Percentiles rank a stretch among this genome's conserved stretches.
Evolutionary conservation across 1,139 yeast genomes (phyloP).

Genomic region (Pichia sp.): DNA sequence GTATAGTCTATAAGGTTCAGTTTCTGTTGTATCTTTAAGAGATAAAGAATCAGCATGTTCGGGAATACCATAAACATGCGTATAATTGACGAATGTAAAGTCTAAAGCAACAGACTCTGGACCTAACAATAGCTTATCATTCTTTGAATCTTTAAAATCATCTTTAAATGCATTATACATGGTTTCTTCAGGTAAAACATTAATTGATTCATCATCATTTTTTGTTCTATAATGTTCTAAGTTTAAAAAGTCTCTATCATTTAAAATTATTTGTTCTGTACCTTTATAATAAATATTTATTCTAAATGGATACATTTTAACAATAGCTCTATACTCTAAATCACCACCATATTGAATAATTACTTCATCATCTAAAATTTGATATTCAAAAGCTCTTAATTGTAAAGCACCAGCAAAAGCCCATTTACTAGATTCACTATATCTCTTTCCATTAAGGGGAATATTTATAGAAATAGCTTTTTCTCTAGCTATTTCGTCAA

Average conservation of each 20-base stretch:
- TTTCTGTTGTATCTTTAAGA: constrained; percentile 57
- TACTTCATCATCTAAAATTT: constrained; percentile 25
- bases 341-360: constrained; percentile 38
- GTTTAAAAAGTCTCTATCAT: constrained; percentile 65
- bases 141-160: constrained; percentile 51
- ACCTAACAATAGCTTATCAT: constrained; percentile 67
- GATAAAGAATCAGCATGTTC: constrained; percentile 85
- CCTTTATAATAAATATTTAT: constrained; percentile 43
- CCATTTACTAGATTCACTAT: constrained; percentile 56
- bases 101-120: constrained; percentile 89
- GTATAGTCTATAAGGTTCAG: constrained; percentile 74
- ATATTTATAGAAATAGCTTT: constrained; percentile 6
- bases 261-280: constrained; percentile 48
- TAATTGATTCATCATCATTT: constrained; percentile 33
- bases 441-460: constrained; percentile 41
- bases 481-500: constrained; percentile 54
- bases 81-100: constrained; percentile 53
- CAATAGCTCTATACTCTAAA: constrained; percentile 22
- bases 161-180: constrained; percentile 56
- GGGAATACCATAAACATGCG: constrained; percentile 82
- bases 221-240: constrained; percentile 67
- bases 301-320: constrained; percentile 48
- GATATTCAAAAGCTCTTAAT: constrained; percentile 16
- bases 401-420: constrained; percentile 36
- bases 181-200: constrained; percentile 50